A percentile compares a stretch with the other conserved stretches of the same genome.
Conservation (phyloP, 768 basidiomycete species). For the Daedaleopsis sinensis region DNA sequence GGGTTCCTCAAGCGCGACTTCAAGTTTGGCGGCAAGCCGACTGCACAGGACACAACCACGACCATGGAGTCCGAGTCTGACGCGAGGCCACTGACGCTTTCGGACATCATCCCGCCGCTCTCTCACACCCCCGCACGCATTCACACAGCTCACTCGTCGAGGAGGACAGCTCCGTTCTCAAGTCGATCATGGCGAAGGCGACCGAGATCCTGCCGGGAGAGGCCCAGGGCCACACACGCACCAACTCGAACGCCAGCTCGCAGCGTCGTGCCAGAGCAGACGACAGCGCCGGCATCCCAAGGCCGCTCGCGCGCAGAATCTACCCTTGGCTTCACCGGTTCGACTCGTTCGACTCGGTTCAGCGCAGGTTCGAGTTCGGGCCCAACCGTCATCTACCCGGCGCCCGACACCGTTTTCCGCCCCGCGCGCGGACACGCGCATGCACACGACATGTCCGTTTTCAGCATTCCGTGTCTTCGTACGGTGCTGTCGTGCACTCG, state of each 20-base stretch:
- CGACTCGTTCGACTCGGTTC: slow-evolving; percentile 75
- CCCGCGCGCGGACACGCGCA: no score
- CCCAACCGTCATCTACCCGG: slow-evolving; percentile 69
- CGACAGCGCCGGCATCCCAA: slow-evolving; percentile 41
- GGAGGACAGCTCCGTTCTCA: slow-evolving; percentile 34
- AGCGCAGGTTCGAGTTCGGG: slow-evolving; percentile 76
- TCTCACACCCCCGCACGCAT: slow-evolving; percentile 50
- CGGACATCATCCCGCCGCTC: slow-evolving; percentile 76
- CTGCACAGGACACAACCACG: slow-evolving; percentile 6
- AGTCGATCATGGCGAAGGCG: slow-evolving; percentile 30
- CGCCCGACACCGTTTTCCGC: slow-evolving; percentile 36
- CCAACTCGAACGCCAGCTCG: slow-evolving; percentile 50
- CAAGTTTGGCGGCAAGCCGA: slow-evolving; percentile 66
- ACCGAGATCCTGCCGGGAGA: slow-evolving; percentile 29
- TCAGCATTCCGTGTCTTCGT: slow-evolving; percentile 84
- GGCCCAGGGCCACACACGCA: slow-evolving; percentile 33
- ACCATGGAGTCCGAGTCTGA: slow-evolving; percentile 3
- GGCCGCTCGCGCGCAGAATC: slow-evolving; percentile 46
- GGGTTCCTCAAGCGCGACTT: slow-evolving; percentile 73
- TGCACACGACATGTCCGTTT: slow-evolving; percentile 56
- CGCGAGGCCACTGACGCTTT: slow-evolving; percentile 40
- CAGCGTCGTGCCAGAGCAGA: slow-evolving; percentile 33
- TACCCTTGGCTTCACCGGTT: slow-evolving; percentile 70
- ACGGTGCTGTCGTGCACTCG: slow-evolving; percentile 64
- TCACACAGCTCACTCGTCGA: slow-evolving; percentile 43